Conservation (phyloP, 2,329 filamentous ascomycete genomes). For the Penicillium italicum region DNA sequence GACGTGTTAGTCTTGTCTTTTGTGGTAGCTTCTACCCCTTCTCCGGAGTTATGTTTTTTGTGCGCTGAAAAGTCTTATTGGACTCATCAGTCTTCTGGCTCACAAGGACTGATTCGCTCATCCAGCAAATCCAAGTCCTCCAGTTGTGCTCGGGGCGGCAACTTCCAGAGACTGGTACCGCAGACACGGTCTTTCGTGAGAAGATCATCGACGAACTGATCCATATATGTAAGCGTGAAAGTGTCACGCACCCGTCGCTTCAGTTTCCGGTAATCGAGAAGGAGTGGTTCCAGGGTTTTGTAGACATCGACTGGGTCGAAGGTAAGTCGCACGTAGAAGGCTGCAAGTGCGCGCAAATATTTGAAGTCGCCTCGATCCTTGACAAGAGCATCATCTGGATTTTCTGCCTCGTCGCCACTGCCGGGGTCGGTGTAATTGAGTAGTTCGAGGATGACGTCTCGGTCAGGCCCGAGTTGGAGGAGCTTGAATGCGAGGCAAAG, state of each 20-base stretch:
- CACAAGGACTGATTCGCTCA: constrained; percentile 68
- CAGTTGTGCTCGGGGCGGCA: constrained; percentile 74
- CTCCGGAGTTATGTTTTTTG: not conserved
- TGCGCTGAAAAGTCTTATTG: not conserved
- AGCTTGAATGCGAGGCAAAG: constrained; percentile 93
- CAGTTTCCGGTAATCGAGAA: constrained; percentile 80
- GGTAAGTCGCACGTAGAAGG: constrained; percentile 90
- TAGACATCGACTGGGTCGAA: constrained; percentile 80
- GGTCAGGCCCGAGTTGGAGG: constrained; percentile 77
- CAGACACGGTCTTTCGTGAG: constrained; percentile 86
- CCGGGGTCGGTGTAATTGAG: constrained; percentile 74
- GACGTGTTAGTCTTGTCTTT: constrained; percentile 1
- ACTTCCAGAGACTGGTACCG: constrained; percentile 86
- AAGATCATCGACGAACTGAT: constrained; percentile 91
- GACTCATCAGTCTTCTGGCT: not conserved
- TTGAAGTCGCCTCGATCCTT: constrained; percentile 52
- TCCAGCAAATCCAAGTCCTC: constrained; percentile 89
- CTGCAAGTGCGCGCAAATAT: constrained; percentile 83
- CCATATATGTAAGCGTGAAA: constrained; percentile 73
- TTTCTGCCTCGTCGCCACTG: constrained; percentile 33
- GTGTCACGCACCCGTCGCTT: constrained; percentile 70
- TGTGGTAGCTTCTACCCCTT: not conserved
- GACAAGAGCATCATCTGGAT: constrained; percentile 29
- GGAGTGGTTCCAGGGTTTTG: constrained; percentile 70
- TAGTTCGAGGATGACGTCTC: constrained; percentile 76